Percentiles rank a stretch among this genome's conserved stretches.
Evolutionary conservation across 2,329 filamentous ascomycete species (phyloP).

Genomic region (Penicillium crustosum): DNA sequence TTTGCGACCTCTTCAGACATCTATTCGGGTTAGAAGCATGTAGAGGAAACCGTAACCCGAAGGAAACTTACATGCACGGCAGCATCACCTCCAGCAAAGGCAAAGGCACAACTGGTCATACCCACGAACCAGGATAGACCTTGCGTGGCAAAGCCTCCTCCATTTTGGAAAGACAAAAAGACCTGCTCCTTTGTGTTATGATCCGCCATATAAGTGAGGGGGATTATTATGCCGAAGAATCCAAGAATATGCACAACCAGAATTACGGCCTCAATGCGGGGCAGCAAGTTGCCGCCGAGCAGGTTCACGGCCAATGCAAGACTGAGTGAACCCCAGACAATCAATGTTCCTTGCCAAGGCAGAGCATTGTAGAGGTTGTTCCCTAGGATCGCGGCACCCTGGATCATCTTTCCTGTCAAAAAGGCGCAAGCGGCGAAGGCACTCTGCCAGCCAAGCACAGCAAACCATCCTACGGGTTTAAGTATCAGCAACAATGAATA

Average conservation of each 20-base stretch:
- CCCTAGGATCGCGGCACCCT: constrained; percentile 41
- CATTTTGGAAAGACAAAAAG: constrained; percentile 50
- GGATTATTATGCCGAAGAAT: constrained; percentile 53
- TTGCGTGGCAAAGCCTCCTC: constrained; percentile 46
- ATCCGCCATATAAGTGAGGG: constrained; percentile 45
- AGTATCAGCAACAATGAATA: not conserved
- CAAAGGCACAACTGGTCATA: constrained; percentile 36
- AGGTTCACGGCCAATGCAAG: constrained; percentile 46
- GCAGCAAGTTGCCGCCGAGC: constrained; percentile 44
- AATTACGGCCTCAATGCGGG: constrained; percentile 49
- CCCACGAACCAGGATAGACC: constrained; percentile 44
- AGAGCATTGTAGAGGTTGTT: constrained; percentile 37
- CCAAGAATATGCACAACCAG: constrained; percentile 53
- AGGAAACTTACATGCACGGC: constrained; percentile 38
- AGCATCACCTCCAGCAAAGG: constrained; percentile 38
- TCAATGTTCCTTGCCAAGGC: constrained; percentile 52
- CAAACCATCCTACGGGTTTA: constrained; percentile 36
- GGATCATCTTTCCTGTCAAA: constrained; percentile 34
- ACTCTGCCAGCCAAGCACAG: constrained; percentile 45
- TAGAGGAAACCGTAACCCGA: not conserved
- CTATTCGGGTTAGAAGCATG: not conserved
- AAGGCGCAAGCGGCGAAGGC: constrained; percentile 39
- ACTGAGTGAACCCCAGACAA: constrained; percentile 46
- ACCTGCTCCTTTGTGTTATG: constrained; percentile 45
- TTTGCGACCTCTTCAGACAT: constrained; percentile 43